Evolutionary conservation across 228 moss, liverwort and hornwort species (phyloP).

Genomic region (Sphagnum magellanicum): DNA sequence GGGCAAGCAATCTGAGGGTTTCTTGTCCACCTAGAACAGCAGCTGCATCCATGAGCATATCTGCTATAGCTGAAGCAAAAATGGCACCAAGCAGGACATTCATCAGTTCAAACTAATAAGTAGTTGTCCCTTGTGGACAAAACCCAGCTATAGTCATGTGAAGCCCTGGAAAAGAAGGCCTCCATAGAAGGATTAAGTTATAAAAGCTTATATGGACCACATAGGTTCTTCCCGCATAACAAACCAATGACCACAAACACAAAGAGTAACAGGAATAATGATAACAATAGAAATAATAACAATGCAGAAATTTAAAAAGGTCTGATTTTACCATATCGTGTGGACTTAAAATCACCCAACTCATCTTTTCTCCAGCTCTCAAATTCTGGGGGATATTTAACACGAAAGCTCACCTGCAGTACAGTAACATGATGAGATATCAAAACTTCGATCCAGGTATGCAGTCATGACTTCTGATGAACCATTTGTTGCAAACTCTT

Average conservation of each 20-base stretch:
- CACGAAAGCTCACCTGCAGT: conserved; percentile 87
- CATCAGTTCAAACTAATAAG: conserved; percentile 1
- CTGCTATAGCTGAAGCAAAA: conserved; percentile 73
- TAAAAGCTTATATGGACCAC: no score
- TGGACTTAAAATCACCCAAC: conserved; percentile 82
- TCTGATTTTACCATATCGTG: conserved; percentile 64
- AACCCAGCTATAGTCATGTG: not conserved
- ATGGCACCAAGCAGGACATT: not conserved
- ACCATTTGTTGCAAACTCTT: not conserved
- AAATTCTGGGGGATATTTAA: conserved; percentile 85
- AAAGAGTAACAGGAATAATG: not conserved
- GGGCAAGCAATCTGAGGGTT: conserved; percentile 66
- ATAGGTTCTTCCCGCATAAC: not conserved
- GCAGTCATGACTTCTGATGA: not conserved
- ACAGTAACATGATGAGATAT: no score
- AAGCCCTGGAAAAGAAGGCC: no score
- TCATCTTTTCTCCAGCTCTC: conserved; percentile 93
- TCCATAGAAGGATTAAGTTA: no score
- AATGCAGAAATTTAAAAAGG: no score
- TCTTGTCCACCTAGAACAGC: conserved; percentile 87
- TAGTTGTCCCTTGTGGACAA: not conserved
- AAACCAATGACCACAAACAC: not conserved
- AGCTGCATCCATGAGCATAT: conserved; percentile 91
- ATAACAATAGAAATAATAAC: not conserved
- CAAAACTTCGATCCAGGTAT: no score